Percentiles rank a stretch among this genome's conserved stretches.
Conservation (phyloP, 2,329 filamentous ascomycete genomes). For the Epichloe sp. region DNA sequence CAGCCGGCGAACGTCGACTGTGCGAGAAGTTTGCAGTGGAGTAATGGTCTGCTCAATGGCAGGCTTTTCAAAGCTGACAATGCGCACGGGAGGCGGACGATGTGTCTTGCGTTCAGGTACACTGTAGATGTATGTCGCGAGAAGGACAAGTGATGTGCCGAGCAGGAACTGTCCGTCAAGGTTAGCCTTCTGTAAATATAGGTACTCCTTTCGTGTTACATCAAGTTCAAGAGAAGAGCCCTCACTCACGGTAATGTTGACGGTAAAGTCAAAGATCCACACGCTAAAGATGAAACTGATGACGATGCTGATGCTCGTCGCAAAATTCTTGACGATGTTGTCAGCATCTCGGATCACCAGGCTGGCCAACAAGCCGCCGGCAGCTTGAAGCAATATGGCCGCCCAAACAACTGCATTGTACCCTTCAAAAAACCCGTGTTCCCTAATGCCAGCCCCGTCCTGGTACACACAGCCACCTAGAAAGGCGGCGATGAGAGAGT, state of each 20-base stretch:
- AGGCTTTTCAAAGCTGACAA: slow-evolving; percentile 67
- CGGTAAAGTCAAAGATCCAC: slow-evolving; percentile 68
- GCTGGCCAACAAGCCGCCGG: slow-evolving; percentile 65
- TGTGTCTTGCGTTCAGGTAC: slow-evolving; percentile 41
- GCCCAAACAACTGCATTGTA: slow-evolving; percentile 90
- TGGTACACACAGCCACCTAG: slow-evolving; percentile 77
- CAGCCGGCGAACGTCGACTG: slow-evolving; percentile 19
- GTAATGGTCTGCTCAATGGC: slow-evolving; percentile 38
- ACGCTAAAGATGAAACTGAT: slow-evolving; percentile 77
- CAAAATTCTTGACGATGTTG: slow-evolving; percentile 88
- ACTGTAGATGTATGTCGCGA: slow-evolving; percentile 77
- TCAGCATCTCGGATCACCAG: slow-evolving; percentile 28
- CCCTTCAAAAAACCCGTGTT: slow-evolving; percentile 84
- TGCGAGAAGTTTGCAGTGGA: slow-evolving; percentile 18
- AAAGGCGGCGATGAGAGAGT: slow-evolving; percentile 80
- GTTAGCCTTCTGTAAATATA: neutral
- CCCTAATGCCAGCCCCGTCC: slow-evolving; percentile 71
- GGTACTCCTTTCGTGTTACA: neutral
- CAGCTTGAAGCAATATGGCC: slow-evolving; percentile 68
- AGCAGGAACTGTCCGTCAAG: slow-evolving; percentile 54
- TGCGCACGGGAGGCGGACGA: slow-evolving; percentile 52
- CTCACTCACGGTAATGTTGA: slow-evolving; percentile 55
- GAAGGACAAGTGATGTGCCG: slow-evolving; percentile 66
- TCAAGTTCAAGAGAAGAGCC: neutral
- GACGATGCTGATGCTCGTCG: slow-evolving; percentile 82